Evolutionary conservation across 2,329 filamentous ascomycete genomes (phyloP), one percentile per base, ranked within the genome.

Genomic region (Calonectria crousiana): DNA sequence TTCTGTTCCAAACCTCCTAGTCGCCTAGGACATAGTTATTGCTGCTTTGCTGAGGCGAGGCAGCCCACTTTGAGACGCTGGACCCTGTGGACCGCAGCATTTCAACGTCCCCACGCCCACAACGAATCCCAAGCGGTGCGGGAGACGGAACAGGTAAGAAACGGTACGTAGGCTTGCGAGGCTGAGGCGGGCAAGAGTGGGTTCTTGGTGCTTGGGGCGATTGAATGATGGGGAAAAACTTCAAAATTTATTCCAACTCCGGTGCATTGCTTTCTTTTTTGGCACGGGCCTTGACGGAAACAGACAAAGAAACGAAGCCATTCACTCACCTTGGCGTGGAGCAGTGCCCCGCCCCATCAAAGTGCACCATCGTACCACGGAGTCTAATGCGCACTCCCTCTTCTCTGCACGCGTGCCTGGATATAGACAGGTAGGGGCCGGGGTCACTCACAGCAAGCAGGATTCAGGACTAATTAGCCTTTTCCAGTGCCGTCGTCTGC

Each of bases 341-440:
- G 56, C 72, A 69, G 71, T 69, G 75, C 64, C 77, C 76, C 76
- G 72, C 69, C 74, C 74, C 76, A 67, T 78, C 77, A 47, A 73
- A 78, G n/a, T 72, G 41, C 56, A 69, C 69, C 77, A 79, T 79
- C 77, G 62, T 79, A 77, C 77, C 76, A 78, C 74, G 23, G 30
- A n/a, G n/a, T 30, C 60, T 41, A 26, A 65, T 28, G 9, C 26
- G 38, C 38, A 65, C 38, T 32, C 60, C 41, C 41, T 34, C 26
- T 18, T 23, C 30, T 26, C 60, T 14, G 30, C 26, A 26, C 41
- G 41, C 38, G 41, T 49, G 14, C 30, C 28, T 65, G 38, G 16
- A n/a, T 64, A 26, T 44, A n/a, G 47, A 32, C 60, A 26, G 20
- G 60, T 65, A 65, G 26, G 60, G 41, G 60, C 30, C 38, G 30